Evolutionary conservation across 441 rosid genomes (phyloP).

Genomic region (Raphanus hybrid): DNA sequence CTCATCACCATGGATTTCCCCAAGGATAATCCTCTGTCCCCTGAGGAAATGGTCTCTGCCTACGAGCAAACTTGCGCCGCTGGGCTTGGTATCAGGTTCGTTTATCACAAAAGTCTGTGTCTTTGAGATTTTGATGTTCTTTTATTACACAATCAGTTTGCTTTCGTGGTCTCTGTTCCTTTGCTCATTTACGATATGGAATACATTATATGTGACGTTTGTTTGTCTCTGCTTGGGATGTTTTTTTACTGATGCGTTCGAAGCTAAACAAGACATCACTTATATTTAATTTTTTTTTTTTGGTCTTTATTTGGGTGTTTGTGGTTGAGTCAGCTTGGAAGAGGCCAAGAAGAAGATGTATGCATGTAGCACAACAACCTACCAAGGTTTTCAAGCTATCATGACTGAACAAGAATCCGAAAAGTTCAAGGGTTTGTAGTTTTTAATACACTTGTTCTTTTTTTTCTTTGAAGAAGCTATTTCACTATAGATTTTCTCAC

Average conservation of each 20-base stretch:
- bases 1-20: conserved; percentile 74
- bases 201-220: too few species aligned
- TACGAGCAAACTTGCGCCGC: conserved; percentile 70
- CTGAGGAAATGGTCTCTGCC: conserved; percentile 70
- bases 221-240: neutral
- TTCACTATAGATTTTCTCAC: neutral
- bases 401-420: conserved; percentile 89
- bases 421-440: conserved; percentile 59
- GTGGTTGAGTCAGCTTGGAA: conserved; percentile 61
- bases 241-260: neutral
- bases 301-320: conserved; percentile 11
- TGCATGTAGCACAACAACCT: conserved; percentile 95
- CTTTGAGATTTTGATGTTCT: neutral
- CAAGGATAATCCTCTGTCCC: conserved; percentile 53
- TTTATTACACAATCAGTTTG: neutral
- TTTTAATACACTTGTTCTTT: neutral
- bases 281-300: neutral
- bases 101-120: conserved; percentile 7
- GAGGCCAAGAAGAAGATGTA: conserved; percentile 83
- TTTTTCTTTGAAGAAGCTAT: neutral
- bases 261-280: neutral
- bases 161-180: neutral
- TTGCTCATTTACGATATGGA: too few species aligned
- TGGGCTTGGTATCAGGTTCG: conserved; percentile 46
- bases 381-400: conserved; percentile 89